These are phyloP conservation scores for Flaveria robusta DNA, from an alignment of 129 eudicot genomes.

Conservation along the genomic window DNA sequence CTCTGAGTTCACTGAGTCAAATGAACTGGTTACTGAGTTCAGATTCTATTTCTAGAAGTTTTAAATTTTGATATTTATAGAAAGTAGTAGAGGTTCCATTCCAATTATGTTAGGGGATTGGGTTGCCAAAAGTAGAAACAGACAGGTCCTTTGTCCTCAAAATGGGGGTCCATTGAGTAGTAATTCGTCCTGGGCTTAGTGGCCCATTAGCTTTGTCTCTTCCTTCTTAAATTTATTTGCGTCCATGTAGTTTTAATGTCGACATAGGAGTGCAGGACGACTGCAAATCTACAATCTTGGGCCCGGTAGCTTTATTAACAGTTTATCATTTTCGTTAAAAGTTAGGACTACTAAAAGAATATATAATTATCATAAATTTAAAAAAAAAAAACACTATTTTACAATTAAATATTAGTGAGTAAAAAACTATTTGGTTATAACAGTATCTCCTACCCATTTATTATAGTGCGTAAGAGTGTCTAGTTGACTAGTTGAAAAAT, in stretches of 20 bases:
- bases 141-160: conserved; percentile 30
- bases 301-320: conserved; percentile 19
- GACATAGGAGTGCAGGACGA: conserved; percentile 2
- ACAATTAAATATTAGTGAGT: too few species aligned
- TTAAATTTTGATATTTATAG: conserved; percentile 2
- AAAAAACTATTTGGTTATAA: too few species aligned
- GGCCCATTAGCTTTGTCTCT: conserved; percentile 34
- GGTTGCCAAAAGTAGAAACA: conserved; percentile 35
- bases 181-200: conserved; percentile 27
- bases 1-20: background rate
- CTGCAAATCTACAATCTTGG: conserved; percentile 22
- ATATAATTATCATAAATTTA: too few species aligned
- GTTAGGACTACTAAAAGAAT: background rate
- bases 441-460: too few species aligned
- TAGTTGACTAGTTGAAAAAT: too few species aligned
- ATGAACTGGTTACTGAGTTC: background rate
- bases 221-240: conserved; percentile 18
- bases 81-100: conserved; percentile 22
- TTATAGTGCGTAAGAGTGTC: too few species aligned
- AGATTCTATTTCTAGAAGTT: conserved; percentile 2
- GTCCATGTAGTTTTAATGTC: conserved; percentile 2
- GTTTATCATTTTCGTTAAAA: background rate
- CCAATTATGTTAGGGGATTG: conserved; percentile 18
- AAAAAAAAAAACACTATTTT: too few species aligned
- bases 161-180: conserved; percentile 25